phyloP scores from a whole-genome alignment of 306 rosid species.

The Cucurbita moschata region DNA sequence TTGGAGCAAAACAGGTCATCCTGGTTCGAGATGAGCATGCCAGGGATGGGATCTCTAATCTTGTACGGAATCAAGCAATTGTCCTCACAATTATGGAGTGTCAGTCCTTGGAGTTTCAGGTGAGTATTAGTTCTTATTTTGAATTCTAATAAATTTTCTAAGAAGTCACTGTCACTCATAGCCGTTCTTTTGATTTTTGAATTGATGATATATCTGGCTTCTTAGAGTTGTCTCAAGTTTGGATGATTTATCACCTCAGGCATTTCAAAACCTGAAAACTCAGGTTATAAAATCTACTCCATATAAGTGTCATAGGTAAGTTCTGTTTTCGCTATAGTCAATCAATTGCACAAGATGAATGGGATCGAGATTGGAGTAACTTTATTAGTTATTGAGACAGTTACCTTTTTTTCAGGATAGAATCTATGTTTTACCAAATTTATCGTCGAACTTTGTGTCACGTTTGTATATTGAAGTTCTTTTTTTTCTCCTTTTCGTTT shows the following conservation, averaged over 20 bases:
- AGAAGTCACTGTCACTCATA: background rate
- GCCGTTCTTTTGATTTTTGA: background rate
- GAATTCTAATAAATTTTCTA: background rate
- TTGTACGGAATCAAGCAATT: constrained; percentile 38
- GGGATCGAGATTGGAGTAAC: background rate
- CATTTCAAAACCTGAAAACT: background rate
- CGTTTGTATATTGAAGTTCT: background rate
- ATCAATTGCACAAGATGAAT: background rate
- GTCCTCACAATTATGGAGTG: constrained; percentile 51
- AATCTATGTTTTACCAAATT: background rate
- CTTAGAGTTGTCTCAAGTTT: background rate
- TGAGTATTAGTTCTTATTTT: constrained; percentile 4
- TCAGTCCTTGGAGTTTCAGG: constrained; percentile 69
- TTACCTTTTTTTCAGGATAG: background rate
- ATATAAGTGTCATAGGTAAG: background rate
- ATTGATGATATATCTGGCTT: background rate
- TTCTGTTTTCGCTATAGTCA: background rate
- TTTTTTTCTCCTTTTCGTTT: background rate
- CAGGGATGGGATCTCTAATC: constrained; percentile 18
- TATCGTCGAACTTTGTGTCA: background rate
- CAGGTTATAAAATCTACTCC: background rate
- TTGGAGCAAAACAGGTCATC: constrained; percentile 63
- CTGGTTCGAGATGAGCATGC: constrained; percentile 50
- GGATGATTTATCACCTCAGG: background rate
- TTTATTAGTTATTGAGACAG: background rate